Evolutionary conservation across 495 filamentous ascomycete species (phyloP).

Genomic region (Penicillium psychrofluorescens): DNA sequence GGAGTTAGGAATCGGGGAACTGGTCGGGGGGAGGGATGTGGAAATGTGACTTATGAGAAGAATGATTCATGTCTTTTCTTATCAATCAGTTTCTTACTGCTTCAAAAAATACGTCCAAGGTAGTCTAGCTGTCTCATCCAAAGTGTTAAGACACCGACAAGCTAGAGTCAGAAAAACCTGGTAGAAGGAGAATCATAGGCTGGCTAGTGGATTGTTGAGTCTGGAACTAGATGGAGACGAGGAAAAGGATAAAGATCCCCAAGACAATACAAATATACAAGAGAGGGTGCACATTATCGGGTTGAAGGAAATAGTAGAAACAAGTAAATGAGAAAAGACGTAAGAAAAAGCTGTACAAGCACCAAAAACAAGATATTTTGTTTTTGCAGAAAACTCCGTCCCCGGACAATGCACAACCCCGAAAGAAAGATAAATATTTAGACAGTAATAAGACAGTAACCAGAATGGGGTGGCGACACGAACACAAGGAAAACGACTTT

Average conservation of each 20-base stretch:
- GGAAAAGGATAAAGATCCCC: neutral
- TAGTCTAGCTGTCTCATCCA: neutral
- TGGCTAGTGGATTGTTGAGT: neutral
- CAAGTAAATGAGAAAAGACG: neutral
- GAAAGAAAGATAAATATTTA: no score
- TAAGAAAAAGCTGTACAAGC: no score
- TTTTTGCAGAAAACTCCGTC: no score
- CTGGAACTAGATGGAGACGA: no score
- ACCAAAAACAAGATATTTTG: no score
- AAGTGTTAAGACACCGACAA: neutral
- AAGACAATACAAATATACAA: neutral
- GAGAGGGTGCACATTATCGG: neutral
- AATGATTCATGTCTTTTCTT: conserved; percentile 11
- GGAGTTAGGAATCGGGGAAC: neutral
- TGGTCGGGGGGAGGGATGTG: neutral
- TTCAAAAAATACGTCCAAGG: neutral
- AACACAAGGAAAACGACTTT: no score
- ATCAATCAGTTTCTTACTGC: neutral
- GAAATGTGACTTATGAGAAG: conserved; percentile 12
- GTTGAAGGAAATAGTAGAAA: neutral
- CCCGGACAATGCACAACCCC: no score
- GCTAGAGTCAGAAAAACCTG: no score
- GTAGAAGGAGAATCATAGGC: no score
- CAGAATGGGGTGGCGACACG: no score
- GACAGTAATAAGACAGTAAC: no score